Percentiles rank a stretch among this genome's conserved stretches.
Evolutionary conservation across 495 filamentous ascomycete genomes (phyloP).

Genomic region (Parachaetomium inaequale): DNA sequence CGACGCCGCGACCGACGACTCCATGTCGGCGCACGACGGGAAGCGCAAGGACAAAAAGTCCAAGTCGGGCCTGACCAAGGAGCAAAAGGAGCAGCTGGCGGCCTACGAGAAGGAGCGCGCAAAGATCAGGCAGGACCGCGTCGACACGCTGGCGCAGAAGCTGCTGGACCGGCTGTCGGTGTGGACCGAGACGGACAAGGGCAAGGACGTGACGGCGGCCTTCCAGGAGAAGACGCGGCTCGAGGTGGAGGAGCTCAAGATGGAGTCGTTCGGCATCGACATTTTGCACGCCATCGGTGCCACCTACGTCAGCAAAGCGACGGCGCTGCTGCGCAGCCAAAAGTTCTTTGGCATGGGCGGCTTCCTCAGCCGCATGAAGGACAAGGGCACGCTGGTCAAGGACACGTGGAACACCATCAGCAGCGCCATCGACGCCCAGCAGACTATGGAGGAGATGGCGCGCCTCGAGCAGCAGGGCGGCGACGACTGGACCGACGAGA

Average conservation of each 20-base stretch:
- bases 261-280: conserved; percentile 97
- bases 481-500: conserved; percentile 98
- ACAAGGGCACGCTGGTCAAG: conserved; percentile 94
- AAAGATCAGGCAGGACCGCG: conserved; percentile 81
- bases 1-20: conserved; percentile 73
- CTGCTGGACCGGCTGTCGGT: conserved; percentile 86
- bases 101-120: conserved; percentile 85
- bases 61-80: conserved; percentile 77
- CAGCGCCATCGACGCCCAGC: conserved; percentile 95
- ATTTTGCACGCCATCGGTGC: conserved; percentile 93
- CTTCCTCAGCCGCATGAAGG: conserved; percentile 89
- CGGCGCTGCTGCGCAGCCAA: conserved; percentile 84
- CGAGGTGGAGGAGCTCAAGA: conserved; percentile 96
- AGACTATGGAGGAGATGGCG: conserved; percentile 99
- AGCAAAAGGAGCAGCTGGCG: conserved; percentile 84
- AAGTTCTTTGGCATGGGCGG: conserved; percentile 95
- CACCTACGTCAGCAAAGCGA: conserved; percentile 83
- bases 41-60: conserved; percentile 69
- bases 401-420: conserved; percentile 98
- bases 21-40: conserved; percentile 66
- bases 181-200: conserved; percentile 97
- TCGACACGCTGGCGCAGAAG: conserved; percentile 77
- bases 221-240: conserved; percentile 93
- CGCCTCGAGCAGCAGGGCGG: conserved; percentile 91
- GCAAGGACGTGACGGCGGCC: conserved; percentile 72